Evolutionary conservation across 2,329 filamentous ascomycete species (phyloP).

Genomic region (Tolypocladium album): DNA sequence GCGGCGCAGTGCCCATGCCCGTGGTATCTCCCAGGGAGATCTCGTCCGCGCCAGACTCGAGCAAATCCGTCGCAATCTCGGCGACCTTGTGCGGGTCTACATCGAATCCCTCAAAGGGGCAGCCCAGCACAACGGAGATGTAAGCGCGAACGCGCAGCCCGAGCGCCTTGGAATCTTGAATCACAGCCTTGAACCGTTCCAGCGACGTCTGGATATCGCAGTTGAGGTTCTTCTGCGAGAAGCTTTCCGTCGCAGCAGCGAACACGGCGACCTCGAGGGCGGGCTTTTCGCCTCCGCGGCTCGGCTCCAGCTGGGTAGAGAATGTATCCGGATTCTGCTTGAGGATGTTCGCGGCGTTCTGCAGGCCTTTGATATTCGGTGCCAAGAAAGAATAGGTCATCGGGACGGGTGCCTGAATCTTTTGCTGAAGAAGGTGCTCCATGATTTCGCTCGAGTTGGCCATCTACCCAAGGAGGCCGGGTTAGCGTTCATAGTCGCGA

Average conservation of each 20-base stretch:
- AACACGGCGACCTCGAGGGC: slow-evolving; percentile 68
- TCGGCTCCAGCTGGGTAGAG: slow-evolving; percentile 38
- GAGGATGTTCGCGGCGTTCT: slow-evolving; percentile 48
- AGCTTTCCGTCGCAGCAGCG: slow-evolving; percentile 70
- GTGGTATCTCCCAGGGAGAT: slow-evolving; percentile 86
- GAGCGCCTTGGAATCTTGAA: slow-evolving; percentile 52
- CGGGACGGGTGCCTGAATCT: slow-evolving; percentile 40
- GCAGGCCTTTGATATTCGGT: slow-evolving; percentile 64
- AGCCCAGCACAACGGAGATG: slow-evolving; percentile 71
- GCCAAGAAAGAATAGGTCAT: slow-evolving; percentile 73
- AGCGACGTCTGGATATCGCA: slow-evolving; percentile 68
- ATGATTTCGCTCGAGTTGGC: slow-evolving; percentile 68
- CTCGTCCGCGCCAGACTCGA: slow-evolving; percentile 85
- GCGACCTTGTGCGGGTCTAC: slow-evolving; percentile 54
- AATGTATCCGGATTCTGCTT: slow-evolving; percentile 37
- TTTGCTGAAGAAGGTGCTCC: slow-evolving; percentile 50
- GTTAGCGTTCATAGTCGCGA: not conserved
- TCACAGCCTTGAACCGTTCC: slow-evolving; percentile 58
- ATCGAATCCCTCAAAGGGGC: slow-evolving; percentile 61
- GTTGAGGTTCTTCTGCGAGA: slow-evolving; percentile 74
- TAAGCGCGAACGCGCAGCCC: slow-evolving; percentile 65
- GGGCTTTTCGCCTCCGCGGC: slow-evolving; percentile 28
- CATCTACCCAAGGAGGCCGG: slow-evolving; percentile 45
- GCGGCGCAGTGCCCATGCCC: slow-evolving; percentile 74
- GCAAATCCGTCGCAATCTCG: slow-evolving; percentile 55